These are phyloP conservation scores for Blastocystis sp. DNA, from an alignment of 352 stramenopile species.

Conservation along the genomic window DNA sequence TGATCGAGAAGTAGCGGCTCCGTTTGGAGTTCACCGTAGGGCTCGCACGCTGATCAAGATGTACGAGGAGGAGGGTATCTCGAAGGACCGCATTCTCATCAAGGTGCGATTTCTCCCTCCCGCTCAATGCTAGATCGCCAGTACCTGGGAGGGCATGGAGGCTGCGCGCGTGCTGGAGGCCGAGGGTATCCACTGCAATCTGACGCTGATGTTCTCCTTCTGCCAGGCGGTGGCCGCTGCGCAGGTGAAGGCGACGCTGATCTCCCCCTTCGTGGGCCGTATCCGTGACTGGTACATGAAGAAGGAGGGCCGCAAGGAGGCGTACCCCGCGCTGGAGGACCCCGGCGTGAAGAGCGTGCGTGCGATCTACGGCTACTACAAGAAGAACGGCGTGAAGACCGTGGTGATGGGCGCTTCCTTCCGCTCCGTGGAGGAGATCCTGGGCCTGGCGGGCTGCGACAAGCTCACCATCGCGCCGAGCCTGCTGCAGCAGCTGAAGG, in stretches of 20 bases:
- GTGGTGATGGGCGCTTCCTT: constrained; percentile 92
- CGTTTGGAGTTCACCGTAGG: not conserved
- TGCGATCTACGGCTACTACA: constrained; percentile 98
- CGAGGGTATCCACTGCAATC: constrained; percentile 96
- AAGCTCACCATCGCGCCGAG: constrained; percentile 92
- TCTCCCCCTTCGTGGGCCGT: constrained; percentile 89
- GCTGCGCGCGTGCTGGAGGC: constrained; percentile 89
- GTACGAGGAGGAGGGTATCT: constrained; percentile 90
- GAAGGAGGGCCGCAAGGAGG: constrained; percentile 81
- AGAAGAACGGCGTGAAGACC: constrained; percentile 91
- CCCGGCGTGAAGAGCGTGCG: constrained; percentile 90
- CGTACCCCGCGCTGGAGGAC: constrained; percentile 89
- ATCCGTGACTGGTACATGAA: constrained; percentile 94
- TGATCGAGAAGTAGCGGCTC: constrained; percentile 33
- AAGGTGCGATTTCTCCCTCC: constrained; percentile 79
- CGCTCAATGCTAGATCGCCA: constrained; percentile 76
- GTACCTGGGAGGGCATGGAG: constrained; percentile 90
- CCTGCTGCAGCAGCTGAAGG: constrained; percentile 87
- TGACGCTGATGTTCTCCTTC: constrained; percentile 96
- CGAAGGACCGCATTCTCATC: constrained; percentile 92
- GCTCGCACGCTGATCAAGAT: constrained; percentile 88
- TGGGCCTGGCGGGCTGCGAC: constrained; percentile 91
- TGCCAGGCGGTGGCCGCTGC: constrained; percentile 89
- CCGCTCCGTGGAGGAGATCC: constrained; percentile 92
- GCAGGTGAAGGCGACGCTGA: constrained; percentile 90